Evolutionary conservation across 805 yeast species (phyloP), one percentile per base, ranked within the genome.

Genomic region (Torulaspora gathmanii): DNA sequence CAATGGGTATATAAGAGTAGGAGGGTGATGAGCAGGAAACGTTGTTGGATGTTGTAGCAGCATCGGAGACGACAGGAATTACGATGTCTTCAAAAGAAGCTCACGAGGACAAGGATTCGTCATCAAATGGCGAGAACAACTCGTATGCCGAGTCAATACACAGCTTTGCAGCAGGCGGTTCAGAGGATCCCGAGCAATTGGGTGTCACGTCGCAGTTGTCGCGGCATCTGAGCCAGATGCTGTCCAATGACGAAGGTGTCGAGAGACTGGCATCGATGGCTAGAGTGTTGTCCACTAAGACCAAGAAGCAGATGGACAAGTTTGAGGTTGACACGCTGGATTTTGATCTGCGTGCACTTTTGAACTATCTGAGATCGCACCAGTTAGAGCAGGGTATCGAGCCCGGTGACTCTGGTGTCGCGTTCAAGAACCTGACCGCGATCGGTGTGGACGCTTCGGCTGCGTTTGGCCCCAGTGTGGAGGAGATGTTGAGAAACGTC

Each of bases 381-480:
- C 70, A 67, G 33, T 38, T 66, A 19, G 70, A 70, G 42, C 75
- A 72, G 56, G 75, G 77, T 49, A 72, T 73, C 41, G 74, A 70
- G 54, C 69, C 74, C 1, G 69, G 73, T 45, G 71, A 70, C 40
- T 70, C 77, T 3, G 85, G 85, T 61, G 69, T 73, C 39, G 74
- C 74, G 3, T 70, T 73, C 55, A 71, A 65, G 46, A 59, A 64
- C 39, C 51, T 73, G 12, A 72, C 75, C 6, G 71, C 75, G 44
- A 64, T 70, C 52, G 78, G 76, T 62, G 54, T 70, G 42, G 82
- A 79, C 50, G 72, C 78, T 16, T 76, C 78, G 25, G 77, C 78
- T 37, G 75, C 78, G 11, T 71, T 66, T 54, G 76, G 75, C 39
- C 75, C 76, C 25, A 69, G 74, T 13, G 71, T 72, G 25, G 69